Conservation (phyloP, 805 yeast genomes). For the Monosporozyma yasuniensis region DNA sequence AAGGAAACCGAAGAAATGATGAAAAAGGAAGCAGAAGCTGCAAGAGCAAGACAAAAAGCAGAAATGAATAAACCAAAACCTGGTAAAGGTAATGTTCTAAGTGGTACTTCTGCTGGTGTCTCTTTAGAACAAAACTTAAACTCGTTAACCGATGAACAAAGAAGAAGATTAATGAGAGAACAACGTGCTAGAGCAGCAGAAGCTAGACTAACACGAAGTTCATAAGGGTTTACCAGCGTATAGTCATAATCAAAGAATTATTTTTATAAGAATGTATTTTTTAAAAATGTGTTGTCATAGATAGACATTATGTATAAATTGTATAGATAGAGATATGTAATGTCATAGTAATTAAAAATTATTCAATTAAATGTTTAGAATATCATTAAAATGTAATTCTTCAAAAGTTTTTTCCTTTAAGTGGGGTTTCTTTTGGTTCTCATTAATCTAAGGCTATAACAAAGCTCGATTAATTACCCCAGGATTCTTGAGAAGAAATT, state of each 20-base stretch:
- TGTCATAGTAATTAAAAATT: not conserved
- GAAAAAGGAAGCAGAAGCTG: constrained; percentile 19
- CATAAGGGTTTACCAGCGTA: not conserved
- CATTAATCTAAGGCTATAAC: not conserved
- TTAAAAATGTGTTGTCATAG: not conserved
- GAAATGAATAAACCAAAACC: constrained; percentile 14
- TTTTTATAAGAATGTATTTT: not conserved
- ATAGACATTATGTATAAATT: not conserved
- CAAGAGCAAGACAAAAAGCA: constrained; percentile 20
- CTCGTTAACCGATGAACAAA: constrained; percentile 66
- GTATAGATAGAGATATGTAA: not conserved
- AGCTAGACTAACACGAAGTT: constrained; percentile 44
- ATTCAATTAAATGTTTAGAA: not conserved
- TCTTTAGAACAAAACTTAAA: constrained; percentile 37
- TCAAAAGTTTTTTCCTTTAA: too few species aligned
- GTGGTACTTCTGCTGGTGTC: constrained; percentile 12
- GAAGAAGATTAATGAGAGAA: constrained; percentile 76
- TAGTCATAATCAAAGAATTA: not conserved
- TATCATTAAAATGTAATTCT: not conserved
- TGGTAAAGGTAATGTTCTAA: constrained; percentile 33
- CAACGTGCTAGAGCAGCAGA: constrained; percentile 96
- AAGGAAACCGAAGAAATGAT: constrained; percentile 31
- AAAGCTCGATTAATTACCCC: constrained; percentile 7
- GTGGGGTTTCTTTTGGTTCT: not conserved
- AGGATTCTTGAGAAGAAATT: constrained; percentile 24